Base-by-base conservation (phyloP, 495 filamentous ascomycete genomes). In the Penicillium psychrofluorescens region DNA sequence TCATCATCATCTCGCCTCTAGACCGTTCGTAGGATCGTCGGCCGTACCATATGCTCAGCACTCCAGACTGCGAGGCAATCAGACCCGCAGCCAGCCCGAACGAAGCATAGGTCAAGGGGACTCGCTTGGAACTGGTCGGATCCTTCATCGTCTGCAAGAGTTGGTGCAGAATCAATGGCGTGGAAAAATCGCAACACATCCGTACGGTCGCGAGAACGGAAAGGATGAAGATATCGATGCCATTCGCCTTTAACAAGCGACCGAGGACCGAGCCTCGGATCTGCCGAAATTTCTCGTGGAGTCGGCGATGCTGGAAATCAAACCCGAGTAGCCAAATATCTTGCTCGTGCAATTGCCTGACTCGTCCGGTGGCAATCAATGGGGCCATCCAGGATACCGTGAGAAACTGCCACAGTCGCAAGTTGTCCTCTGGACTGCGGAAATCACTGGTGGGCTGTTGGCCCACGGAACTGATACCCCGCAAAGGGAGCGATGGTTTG, bases 1-100 rank as follows among this genome's bases (percentile, higher is more conserved):
- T 90, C 43, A 86, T 91, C 39, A 94, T 83, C 80, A 91, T 81
- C 56, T 90, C 87, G 8, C 88, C 88, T 35, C 88, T 68, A 6
- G 84, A 85, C 39, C 87, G 70, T 53, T 94, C 88, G 51, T 91
- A 94, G 44, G 74, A 74, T 40, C 87, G 75, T 38, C 88, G 74
- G 41, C 77, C 75, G 53, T 80, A 89, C 86, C 88, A 91, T 0
- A 89, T 62, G 38, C 59, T 77, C 46, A 91, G 76, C 0, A 90
- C 80, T 8, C 73, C 75, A 0, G 78, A 79, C 43, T 94, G 88
- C 1, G 72, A 66, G 31, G 71, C 71, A 28, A 85, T 63, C 4
- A 90, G 60, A 10, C 84, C 72, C 6, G 80, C 57, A 1, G 76
- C 43, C 0, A 90, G 58, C 3, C 75, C 75, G n/a, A 86, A 43